phyloP scores from a whole-genome alignment of 352 stramenopile genomes.

The Pythium myriotylum region DNA sequence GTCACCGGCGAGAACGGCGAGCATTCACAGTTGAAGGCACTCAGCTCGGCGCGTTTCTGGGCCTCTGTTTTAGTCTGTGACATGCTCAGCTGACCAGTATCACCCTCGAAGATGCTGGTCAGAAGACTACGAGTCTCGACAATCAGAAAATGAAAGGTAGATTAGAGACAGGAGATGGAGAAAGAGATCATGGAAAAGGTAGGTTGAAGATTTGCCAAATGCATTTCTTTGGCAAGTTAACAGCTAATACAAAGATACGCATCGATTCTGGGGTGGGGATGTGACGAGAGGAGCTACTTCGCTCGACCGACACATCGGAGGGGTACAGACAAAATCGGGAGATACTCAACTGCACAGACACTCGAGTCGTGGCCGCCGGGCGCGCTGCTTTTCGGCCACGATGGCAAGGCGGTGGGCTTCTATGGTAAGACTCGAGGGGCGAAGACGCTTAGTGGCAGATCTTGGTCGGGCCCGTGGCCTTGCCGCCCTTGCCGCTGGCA shows the following conservation, averaged over 20 bases:
- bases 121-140: too few species aligned
- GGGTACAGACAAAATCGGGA: not conserved
- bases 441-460: constrained; percentile 10
- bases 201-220: constrained; percentile 1
- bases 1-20: too few species aligned
- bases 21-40: constrained; percentile 9
- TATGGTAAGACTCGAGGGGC: not conserved
- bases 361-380: constrained; percentile 6
- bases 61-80: too few species aligned
- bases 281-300: constrained; percentile 6
- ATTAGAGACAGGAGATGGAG: too few species aligned
- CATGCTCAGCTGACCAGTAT: too few species aligned
- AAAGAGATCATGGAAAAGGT: too few species aligned
- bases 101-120: too few species aligned
- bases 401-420: constrained; percentile 10
- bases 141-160: too few species aligned
- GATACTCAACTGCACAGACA: constrained; percentile 2
- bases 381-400: constrained; percentile 7
- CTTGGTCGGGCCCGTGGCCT: constrained; percentile 10
- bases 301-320: not conserved
- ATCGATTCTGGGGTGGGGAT: too few species aligned
- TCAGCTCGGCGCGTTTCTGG: too few species aligned
- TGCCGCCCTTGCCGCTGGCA: constrained; percentile 5
- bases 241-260: constrained; percentile 11
- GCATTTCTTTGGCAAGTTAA: constrained; percentile 4